Conservation (phyloP, 106 monocot genomes). For the Allium fistulosum region DNA sequence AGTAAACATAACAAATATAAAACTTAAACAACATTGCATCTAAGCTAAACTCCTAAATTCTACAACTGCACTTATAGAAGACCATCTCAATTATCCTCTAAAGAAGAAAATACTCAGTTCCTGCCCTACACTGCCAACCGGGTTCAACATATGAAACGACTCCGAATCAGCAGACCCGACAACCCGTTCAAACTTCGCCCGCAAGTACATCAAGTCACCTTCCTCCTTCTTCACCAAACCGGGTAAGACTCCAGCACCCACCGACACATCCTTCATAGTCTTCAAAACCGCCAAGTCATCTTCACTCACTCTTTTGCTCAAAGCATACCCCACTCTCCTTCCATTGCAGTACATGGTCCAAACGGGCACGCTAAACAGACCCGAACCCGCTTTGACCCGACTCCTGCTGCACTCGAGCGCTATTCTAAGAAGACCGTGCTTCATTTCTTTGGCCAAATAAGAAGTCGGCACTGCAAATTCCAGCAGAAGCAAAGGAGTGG, state of each 20-base stretch:
- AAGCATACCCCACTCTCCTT: slow-evolving; percentile 46
- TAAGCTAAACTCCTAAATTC: too few relatives aligned
- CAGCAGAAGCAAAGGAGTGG: slow-evolving; percentile 45
- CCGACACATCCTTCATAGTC: slow-evolving; percentile 46
- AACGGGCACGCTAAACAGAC: slow-evolving; percentile 27
- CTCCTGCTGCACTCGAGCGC: slow-evolving; percentile 44
- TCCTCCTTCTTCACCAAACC: slow-evolving; percentile 4
- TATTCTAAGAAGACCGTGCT: slow-evolving; percentile 54
- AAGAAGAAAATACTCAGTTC: slow-evolving; percentile 69
- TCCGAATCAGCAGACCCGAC: slow-evolving; percentile 57
- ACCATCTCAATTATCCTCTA: slow-evolving; percentile 3
- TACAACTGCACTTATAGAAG: too few relatives aligned
- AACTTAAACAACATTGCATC: too few relatives aligned
- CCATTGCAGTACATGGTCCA: slow-evolving; percentile 73
- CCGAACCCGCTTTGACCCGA: not conserved
- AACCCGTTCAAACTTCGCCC: slow-evolving; percentile 53
- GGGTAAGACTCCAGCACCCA: slow-evolving; percentile 49
- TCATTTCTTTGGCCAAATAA: slow-evolving; percentile 59
- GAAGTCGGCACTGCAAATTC: slow-evolving; percentile 52
- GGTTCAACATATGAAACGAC: slow-evolving; percentile 71
- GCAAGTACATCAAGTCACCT: slow-evolving; percentile 46
- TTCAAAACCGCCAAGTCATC: slow-evolving; percentile 27
- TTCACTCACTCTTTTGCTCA: slow-evolving; percentile 28
- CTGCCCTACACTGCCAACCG: slow-evolving; percentile 41
- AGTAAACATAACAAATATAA: too few relatives aligned